These are phyloP conservation scores for Aspergillus sp. DNA, from an alignment of 2,329 filamentous ascomycete genomes.

Conservation along the genomic window DNA sequence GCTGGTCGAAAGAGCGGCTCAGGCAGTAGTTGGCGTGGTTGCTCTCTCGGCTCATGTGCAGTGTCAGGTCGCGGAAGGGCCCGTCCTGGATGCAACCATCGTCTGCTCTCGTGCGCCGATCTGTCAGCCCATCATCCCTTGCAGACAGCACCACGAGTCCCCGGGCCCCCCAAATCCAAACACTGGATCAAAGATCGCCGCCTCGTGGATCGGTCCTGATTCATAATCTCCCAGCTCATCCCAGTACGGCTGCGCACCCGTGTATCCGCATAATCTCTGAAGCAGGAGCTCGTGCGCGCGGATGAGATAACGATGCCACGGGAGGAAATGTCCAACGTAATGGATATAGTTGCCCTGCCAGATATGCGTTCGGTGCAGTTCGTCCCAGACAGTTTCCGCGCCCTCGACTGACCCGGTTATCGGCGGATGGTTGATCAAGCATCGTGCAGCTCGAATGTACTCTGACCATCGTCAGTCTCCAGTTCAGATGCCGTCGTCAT, in stretches of 20 bases:
- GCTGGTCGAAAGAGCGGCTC: conserved; percentile 5
- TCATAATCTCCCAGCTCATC: conserved; percentile 9
- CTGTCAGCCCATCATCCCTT: conserved; percentile 3
- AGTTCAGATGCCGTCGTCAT: not conserved
- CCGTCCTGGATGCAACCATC: conserved; percentile 4
- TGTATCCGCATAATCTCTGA: conserved; percentile 8
- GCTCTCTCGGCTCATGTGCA: not conserved
- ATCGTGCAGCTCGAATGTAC: conserved; percentile 10
- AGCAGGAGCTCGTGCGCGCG: conserved; percentile 13
- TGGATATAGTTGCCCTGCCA: conserved; percentile 13
- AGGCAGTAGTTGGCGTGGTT: conserved; percentile 5
- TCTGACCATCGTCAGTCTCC: not conserved
- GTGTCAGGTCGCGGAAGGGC: not conserved
- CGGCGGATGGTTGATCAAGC: conserved; percentile 14
- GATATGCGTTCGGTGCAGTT: conserved; percentile 12
- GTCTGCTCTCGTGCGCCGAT: not conserved
- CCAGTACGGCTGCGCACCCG: conserved; percentile 14
- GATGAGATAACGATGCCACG: conserved; percentile 16
- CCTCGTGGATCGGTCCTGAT: not conserved
- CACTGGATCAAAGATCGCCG: conserved; percentile 6
- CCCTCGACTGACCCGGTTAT: conserved; percentile 2
- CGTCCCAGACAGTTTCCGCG: conserved; percentile 8
- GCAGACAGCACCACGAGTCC: not conserved
- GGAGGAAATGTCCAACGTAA: conserved; percentile 11
- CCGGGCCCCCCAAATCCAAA: conserved; percentile 10